Conservation (phyloP, 108 stramenopile genomes). For the Cylindrotheca closterium region DNA sequence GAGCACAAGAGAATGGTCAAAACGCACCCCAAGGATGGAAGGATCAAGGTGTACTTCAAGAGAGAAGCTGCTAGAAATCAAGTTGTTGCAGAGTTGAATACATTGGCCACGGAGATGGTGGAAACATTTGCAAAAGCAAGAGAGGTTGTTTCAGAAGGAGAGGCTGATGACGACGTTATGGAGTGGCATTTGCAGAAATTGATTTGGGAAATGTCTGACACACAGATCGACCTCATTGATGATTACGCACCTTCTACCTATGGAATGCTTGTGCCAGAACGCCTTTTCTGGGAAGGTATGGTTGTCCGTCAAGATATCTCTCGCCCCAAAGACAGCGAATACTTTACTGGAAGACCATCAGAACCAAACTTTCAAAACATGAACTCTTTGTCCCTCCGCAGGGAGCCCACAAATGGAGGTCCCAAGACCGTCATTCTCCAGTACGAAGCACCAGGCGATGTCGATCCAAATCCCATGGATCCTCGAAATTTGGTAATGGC, state of each 20-base stretch:
- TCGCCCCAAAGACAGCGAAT: conserved; percentile 29
- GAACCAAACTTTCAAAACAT: conserved; percentile 51
- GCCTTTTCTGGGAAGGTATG: conserved; percentile 52
- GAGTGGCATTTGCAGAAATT: not conserved
- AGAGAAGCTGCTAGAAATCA: conserved; percentile 22
- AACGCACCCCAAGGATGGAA: conserved; percentile 23
- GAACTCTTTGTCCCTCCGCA: conserved; percentile 40
- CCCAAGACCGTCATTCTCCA: conserved; percentile 19
- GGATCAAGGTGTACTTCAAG: conserved; percentile 37
- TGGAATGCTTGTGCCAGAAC: conserved; percentile 47
- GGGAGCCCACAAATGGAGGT: conserved; percentile 6
- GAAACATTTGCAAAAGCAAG: not conserved
- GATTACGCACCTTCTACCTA: conserved; percentile 33
- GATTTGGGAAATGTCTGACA: conserved; percentile 29
- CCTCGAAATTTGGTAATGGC: conserved; percentile 50
- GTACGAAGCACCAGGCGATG: conserved; percentile 12
- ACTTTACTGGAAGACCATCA: conserved; percentile 46
- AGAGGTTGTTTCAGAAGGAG: not conserved
- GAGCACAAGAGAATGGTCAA: conserved; percentile 40
- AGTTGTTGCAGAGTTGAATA: conserved; percentile 1
- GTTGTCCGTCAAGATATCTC: conserved; percentile 45
- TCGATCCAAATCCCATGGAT: conserved; percentile 30
- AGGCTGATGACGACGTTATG: not conserved
- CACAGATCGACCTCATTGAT: conserved; percentile 23
- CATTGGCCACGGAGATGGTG: conserved; percentile 14